A percentile compares a stretch with the other conserved stretches of the same genome.
These are phyloP conservation scores for Eucalyptus marginata DNA, from an alignment of 345 rosid genomes.

Conservation along the genomic window DNA sequence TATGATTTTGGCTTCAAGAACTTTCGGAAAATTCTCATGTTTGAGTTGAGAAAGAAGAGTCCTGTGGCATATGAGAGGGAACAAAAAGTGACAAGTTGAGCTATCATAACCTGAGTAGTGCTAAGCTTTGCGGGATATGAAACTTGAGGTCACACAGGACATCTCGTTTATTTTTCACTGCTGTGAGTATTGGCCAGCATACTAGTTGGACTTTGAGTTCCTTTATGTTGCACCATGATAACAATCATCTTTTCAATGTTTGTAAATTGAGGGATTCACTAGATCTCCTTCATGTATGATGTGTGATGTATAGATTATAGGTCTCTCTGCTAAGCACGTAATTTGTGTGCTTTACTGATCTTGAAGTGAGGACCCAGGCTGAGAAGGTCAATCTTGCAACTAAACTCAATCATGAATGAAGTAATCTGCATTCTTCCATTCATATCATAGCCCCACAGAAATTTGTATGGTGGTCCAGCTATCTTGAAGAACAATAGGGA, in stretches of 20 bases:
- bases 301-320: background rate
- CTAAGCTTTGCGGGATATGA: background rate
- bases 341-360: background rate
- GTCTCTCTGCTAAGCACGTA: background rate
- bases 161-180: background rate
- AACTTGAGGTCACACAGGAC: background rate
- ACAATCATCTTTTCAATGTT: background rate
- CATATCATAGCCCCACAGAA: background rate
- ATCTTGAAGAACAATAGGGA: background rate
- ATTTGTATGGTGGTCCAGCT: background rate
- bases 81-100: background rate
- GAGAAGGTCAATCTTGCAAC: background rate
- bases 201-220: background rate
- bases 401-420: background rate
- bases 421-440: background rate
- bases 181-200: background rate
- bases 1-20: background rate
- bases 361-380: background rate
- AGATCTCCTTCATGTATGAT: background rate
- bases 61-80: background rate
- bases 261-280: background rate
- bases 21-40: background rate
- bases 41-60: background rate
- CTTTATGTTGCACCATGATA: background rate
- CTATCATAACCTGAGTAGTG: background rate